These are phyloP conservation scores for Mucor sp. DNA, from an alignment of 371 early-diverging fungal genomes.

Conservation along the genomic window DNA sequence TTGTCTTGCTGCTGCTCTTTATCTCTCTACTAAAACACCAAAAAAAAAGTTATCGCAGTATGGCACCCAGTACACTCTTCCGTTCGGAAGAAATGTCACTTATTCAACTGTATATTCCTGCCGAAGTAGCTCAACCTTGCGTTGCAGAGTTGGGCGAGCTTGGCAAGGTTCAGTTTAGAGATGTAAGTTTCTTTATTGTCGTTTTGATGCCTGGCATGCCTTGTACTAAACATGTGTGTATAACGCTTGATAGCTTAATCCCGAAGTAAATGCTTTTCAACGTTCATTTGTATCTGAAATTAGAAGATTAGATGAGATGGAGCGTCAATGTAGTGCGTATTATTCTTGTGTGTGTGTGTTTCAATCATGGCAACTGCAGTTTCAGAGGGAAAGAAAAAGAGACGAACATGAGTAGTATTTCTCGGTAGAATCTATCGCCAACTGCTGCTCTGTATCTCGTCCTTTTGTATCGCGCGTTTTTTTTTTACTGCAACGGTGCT, in stretches of 20 bases:
- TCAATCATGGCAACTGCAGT: neutral
- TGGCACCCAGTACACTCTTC: conserved; percentile 72
- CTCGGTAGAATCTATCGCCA: neutral
- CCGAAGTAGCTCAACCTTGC: conserved; percentile 77
- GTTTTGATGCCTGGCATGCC: neutral
- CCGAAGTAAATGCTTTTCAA: conserved; percentile 93
- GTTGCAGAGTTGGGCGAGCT: conserved; percentile 94
- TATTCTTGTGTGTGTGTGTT: neutral
- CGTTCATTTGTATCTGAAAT: conserved; percentile 92
- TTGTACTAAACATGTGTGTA: no score
- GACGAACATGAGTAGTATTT: neutral
- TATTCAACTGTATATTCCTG: conserved; percentile 87
- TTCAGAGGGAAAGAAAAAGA: neutral
- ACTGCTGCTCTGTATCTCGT: neutral
- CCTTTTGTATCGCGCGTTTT: neutral
- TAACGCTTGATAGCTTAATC: conserved; percentile 74
- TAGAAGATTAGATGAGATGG: conserved; percentile 90
- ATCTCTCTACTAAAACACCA: neutral
- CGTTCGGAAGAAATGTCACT: conserved; percentile 97
- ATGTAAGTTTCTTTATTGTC: conserved; percentile 55
- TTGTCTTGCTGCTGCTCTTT: neutral
- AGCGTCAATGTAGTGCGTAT: conserved; percentile 83
- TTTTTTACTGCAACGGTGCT: neutral
- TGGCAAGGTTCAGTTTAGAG: conserved; percentile 92
- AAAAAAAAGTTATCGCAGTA: conserved; percentile 12